Percentiles rank a stretch among this genome's conserved stretches.
Evolutionary conservation across 371 early-diverging fungal species (phyloP).

Genomic region (Mucor irregularis): DNA sequence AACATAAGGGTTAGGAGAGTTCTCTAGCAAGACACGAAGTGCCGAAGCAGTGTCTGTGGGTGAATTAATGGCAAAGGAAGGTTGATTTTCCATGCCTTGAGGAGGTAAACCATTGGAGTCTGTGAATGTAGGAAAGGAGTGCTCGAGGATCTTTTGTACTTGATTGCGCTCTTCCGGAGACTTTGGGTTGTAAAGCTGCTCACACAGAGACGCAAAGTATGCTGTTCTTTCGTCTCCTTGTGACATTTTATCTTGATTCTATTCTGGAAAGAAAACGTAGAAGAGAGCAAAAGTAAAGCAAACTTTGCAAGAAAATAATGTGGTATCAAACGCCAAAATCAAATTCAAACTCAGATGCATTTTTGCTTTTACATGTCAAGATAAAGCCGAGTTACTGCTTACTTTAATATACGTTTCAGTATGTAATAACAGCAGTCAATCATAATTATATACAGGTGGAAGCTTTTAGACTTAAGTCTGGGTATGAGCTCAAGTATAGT

Average conservation of each 20-base stretch:
- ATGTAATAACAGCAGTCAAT: too few species aligned
- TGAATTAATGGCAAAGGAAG: conserved; percentile 51
- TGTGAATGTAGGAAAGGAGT: conserved; percentile 82
- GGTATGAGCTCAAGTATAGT: too few species aligned
- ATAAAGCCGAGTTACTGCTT: too few species aligned
- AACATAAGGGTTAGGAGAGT: conserved; percentile 70
- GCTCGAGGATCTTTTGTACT: conserved; percentile 75
- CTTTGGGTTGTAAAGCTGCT: conserved; percentile 63
- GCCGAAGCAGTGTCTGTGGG: conserved; percentile 73
- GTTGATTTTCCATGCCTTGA: conserved; percentile 45
- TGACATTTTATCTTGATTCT: conserved; percentile 6
- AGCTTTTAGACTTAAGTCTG: too few species aligned
- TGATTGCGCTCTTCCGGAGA: conserved; percentile 59
- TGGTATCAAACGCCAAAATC: too few species aligned
- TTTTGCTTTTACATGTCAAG: too few species aligned
- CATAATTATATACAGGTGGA: too few species aligned
- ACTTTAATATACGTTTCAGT: too few species aligned
- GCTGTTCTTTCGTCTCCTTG: conserved; percentile 35
- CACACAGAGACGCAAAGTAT: conserved; percentile 47
- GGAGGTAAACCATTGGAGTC: conserved; percentile 38
- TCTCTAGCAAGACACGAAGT: conserved; percentile 71
- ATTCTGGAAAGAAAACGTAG: neutral
- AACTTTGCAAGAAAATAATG: neutral
- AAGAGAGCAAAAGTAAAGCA: neutral
- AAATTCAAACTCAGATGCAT: too few species aligned